Base-by-base conservation (phyloP, 1,284 basidiomycete genomes). In the Ustilago tritici region DNA sequence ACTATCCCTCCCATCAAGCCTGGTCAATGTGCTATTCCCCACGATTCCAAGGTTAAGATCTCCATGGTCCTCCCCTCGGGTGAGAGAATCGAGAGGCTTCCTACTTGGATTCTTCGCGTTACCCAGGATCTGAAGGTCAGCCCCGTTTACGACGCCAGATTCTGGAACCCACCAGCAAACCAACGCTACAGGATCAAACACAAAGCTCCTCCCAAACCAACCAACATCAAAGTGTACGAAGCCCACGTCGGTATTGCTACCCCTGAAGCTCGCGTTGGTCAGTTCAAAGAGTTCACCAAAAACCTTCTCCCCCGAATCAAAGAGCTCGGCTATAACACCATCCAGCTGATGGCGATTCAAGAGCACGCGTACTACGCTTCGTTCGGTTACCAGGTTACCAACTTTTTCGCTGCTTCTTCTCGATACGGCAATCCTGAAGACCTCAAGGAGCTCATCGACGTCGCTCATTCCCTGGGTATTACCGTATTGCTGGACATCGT, bases 281-380 rank as follows among this genome's bases (percentile, higher is more conserved):
- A 93, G 1, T 99, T 98, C 90, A 94, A 93, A 86, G 96, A 98
- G 87, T 99, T 99, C 81, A 95, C 78, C 36, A 52, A 65, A 36
- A 90, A 97, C 84, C 88, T 93, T 52, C 89, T 99, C 9, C 94
- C 93, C 40, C 90, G 95, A 69, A 98, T 99, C 87, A 92, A 92
- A 84, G 90, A 91, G 65, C 89, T 98, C 28, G 97, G 95, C 4
- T 99, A 99, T 88, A 99, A 99, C 85, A 91, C 92, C 56, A 97
- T 99, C 74, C 96, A 99, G 87, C 90, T 98, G 82, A 87, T 86
- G 87, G 87, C 86, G 17, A 89, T 98, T 78, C 95, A 98, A 93
- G 95, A 98, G 86, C 96, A 99, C 82, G 93, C 95, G 4, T 99
- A 99, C 87, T 99, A 99, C 88, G 96, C 96, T 92, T 95, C 95